Evolutionary conservation across 495 filamentous ascomycete species (phyloP), one percentile per base, ranked within the genome.

Genomic region (Penicillium atrosanguineum): DNA sequence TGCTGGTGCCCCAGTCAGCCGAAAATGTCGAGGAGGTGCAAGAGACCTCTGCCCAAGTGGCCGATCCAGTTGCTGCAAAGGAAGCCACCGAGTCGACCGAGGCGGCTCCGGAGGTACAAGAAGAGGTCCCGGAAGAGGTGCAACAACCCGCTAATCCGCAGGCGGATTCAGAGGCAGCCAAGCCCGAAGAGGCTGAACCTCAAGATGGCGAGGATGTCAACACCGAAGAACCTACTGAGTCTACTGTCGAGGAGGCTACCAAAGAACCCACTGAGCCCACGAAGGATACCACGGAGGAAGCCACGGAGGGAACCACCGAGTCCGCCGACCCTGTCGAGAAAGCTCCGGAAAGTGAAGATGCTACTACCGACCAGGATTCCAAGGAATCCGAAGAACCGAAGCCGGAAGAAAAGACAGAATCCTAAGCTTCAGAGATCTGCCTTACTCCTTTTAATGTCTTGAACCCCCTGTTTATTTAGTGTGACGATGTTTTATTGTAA

Each of bases 401-500:
- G 37, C 31, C 40, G 15, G 50, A 58, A 44, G 39, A 56, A 50
- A 46, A 55, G 44, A 34, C 53, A 37, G 47, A 60, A 26, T 31
- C 55, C 41, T 51, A 36, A 11, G 36, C 41, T 45, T 44, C 41
- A 19, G 7, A 6, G 38, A 38, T 43, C 43, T 36, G 36, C 47
- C 41, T 50, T 49, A 4, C 44, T 37, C 31, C 16, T 29, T 25
- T 46, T 52, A 36, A 52, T 52, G 48, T 48, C 48, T 29, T 12
- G 29, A 34, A 55, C 20, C 26, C 41, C 14, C 52, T 60, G 44
- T 37, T 53, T 48, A 38, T 28, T 44, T 41, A 15, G 48, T 45
- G n/a, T 53, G 48, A 53, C 48, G 54, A 55, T 43, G 52, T 52
- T 55, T 56, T 61, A 36, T 54, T 61, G 64, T 69, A 68, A 67